These are phyloP conservation scores for Phytopythium oedochilum DNA, from an alignment of 352 stramenopile species.

Conservation along the genomic window DNA sequence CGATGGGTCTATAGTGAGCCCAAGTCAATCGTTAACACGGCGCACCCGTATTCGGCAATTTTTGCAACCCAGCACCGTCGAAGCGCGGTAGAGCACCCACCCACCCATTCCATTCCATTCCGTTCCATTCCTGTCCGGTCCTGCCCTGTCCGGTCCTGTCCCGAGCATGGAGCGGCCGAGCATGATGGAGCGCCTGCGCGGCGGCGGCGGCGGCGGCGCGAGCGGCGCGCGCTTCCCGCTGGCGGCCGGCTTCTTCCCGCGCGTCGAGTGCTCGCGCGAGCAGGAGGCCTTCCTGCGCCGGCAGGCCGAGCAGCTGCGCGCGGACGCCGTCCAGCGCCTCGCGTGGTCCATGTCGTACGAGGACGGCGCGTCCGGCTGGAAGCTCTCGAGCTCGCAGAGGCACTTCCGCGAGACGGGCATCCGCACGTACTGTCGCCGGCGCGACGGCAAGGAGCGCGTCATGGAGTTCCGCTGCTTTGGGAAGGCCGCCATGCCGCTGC, in stretches of 20 bases:
- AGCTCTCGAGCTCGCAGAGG: slow-evolving; percentile 59
- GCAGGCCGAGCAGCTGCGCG: slow-evolving; percentile 29
- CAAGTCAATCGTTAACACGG: no score
- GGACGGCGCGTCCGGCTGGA: slow-evolving; percentile 53
- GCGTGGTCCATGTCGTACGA: slow-evolving; percentile 64
- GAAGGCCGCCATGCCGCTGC: slow-evolving; percentile 41
- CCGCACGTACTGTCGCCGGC: slow-evolving; percentile 46
- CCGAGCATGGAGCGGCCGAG: slow-evolving; percentile 23
- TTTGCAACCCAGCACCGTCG: no score
- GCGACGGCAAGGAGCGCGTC: slow-evolving; percentile 27
- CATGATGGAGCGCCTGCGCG: slow-evolving; percentile 30
- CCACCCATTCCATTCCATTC: no score
- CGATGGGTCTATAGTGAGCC: no score
- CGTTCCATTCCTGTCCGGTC: no score
- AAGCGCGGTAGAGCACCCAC: no score
- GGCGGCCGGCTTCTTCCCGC: slow-evolving; percentile 37
- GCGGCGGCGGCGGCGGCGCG: slow-evolving; percentile 4
- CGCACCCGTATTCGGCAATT: no score
- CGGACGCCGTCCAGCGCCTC: slow-evolving; percentile 28
- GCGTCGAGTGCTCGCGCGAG: slow-evolving; percentile 27
- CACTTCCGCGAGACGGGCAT: slow-evolving; percentile 66
- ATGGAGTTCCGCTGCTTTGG: slow-evolving; percentile 68
- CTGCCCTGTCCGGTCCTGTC: no score
- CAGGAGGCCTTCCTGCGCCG: slow-evolving; percentile 29
- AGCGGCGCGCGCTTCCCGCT: slow-evolving; percentile 31